A percentile compares a stretch with the other conserved stretches of the same genome.
These are phyloP conservation scores for Rauvolfia tetraphylla DNA, from an alignment of 257 asterid genomes.

Conservation along the genomic window DNA sequence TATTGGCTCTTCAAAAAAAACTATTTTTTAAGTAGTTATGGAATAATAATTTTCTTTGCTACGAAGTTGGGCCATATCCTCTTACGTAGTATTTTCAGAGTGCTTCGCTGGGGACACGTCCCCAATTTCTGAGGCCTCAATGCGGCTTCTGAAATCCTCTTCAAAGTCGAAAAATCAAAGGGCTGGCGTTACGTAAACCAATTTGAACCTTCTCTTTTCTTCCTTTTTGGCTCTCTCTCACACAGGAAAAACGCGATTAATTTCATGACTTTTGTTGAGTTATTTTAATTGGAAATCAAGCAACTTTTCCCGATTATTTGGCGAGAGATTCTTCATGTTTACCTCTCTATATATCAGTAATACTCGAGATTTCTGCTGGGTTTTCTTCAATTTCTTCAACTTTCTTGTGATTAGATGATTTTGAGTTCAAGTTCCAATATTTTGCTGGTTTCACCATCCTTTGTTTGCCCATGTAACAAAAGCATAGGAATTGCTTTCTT, in stretches of 20 bases:
- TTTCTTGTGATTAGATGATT: slow-evolving; percentile 45
- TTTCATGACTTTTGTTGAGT: not conserved
- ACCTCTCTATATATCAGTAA: not conserved
- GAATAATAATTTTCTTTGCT: too few species aligned
- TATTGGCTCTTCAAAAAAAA: too few species aligned
- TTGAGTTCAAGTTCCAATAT: slow-evolving; percentile 33
- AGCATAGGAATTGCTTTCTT: slow-evolving; percentile 10
- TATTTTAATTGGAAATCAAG: not conserved
- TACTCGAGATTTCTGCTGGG: slow-evolving; percentile 6
- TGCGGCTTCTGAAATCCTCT: slow-evolving; percentile 14
- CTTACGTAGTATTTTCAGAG: too few species aligned
- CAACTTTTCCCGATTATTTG: not conserved
- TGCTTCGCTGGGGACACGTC: slow-evolving; percentile 20
- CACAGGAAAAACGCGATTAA: not conserved
- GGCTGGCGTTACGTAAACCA: not conserved
- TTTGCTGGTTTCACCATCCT: slow-evolving; percentile 28
- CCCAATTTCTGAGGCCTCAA: slow-evolving; percentile 17
- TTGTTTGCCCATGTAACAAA: slow-evolving; percentile 23
- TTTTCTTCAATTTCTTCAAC: slow-evolving; percentile 10
- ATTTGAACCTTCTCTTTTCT: slow-evolving; percentile 11
- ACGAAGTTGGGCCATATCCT: too few species aligned
- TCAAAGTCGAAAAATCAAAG: not conserved
- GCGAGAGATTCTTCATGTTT: slow-evolving; percentile 16
- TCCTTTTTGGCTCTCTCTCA: not conserved
- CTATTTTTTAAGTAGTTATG: too few species aligned